phyloP scores from a whole-genome alignment of 1,284 basidiomycete species.

The Athelia sp. region DNA sequence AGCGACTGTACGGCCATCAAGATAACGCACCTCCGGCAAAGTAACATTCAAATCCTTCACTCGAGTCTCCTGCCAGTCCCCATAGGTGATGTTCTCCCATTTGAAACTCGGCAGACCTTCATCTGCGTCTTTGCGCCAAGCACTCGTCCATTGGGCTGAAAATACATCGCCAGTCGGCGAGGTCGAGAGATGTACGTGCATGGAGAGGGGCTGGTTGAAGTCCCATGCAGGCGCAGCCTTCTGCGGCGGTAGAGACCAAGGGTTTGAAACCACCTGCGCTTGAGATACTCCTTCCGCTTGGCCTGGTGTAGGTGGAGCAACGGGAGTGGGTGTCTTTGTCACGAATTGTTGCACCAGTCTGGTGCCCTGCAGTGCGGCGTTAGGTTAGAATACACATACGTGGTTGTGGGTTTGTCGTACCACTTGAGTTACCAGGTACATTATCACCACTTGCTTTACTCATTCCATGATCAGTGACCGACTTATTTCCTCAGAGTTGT shows the following conservation, averaged over 20 bases:
- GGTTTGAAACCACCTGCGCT: slow-evolving; percentile 19
- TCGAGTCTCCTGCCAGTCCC: slow-evolving; percentile 72
- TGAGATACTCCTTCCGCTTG: slow-evolving; percentile 10
- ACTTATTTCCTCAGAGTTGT: neutral
- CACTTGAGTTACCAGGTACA: slow-evolving; percentile 60
- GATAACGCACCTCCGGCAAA: slow-evolving; percentile 61
- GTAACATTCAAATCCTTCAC: slow-evolving; percentile 63
- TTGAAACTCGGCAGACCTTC: slow-evolving; percentile 59
- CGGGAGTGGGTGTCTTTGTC: slow-evolving; percentile 18
- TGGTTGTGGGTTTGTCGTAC: slow-evolving; percentile 30
- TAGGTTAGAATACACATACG: slow-evolving; percentile 3
- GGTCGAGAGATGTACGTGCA: slow-evolving; percentile 76
- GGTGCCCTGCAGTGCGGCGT: slow-evolving; percentile 33
- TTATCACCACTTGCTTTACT: slow-evolving; percentile 59
- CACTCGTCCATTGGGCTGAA: slow-evolving; percentile 43
- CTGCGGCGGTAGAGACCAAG: slow-evolving; percentile 45
- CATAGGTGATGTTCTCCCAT: slow-evolving; percentile 83
- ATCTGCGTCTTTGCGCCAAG: slow-evolving; percentile 41
- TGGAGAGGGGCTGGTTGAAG: slow-evolving; percentile 52
- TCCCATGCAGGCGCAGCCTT: slow-evolving; percentile 54
- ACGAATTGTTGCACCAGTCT: slow-evolving; percentile 18
- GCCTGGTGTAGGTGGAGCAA: slow-evolving; percentile 17
- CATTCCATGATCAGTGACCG: neutral
- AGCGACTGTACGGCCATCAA: slow-evolving; percentile 4
- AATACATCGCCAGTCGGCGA: slow-evolving; percentile 58